These are phyloP conservation scores for Pseudomassariella vexata DNA, from an alignment of 2,329 filamentous ascomycete genomes.

Conservation along the genomic window DNA sequence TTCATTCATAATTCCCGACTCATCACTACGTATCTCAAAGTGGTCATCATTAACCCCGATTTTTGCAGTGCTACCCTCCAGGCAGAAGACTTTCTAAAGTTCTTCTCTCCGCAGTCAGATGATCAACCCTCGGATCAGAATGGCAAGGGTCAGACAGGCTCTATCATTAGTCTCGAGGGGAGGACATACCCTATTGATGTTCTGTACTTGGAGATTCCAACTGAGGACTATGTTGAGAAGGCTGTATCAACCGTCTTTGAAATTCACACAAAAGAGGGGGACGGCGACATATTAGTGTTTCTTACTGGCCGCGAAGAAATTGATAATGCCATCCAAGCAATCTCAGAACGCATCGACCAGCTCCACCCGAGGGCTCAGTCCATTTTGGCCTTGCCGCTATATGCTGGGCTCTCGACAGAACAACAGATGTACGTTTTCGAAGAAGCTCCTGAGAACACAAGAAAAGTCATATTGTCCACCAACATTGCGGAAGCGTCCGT, in stretches of 20 bases:
- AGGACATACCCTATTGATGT: constrained; percentile 85
- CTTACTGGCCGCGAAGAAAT: constrained; percentile 92
- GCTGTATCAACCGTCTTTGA: constrained; percentile 79
- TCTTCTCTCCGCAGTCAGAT: constrained; percentile 54
- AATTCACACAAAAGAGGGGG: constrained; percentile 74
- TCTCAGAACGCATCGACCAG: constrained; percentile 64
- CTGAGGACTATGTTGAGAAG: constrained; percentile 81
- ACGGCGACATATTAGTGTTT: constrained; percentile 87
- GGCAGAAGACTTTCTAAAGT: constrained; percentile 76
- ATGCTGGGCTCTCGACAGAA: constrained; percentile 82
- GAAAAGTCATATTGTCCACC: constrained; percentile 89
- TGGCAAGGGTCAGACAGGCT: constrained; percentile 26
- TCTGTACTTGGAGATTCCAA: constrained; percentile 70
- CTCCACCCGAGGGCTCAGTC: constrained; percentile 53
- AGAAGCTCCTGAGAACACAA: constrained; percentile 69
- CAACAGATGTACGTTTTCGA: constrained; percentile 96
- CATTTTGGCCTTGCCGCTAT: constrained; percentile 72
- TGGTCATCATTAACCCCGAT: too few relatives aligned
- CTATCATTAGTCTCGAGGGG: constrained; percentile 80
- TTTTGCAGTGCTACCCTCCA: constrained; percentile 90
- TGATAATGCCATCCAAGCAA: constrained; percentile 70
- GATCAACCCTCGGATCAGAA: constrained; percentile 23
- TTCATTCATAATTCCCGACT: too few relatives aligned
- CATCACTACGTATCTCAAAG: too few relatives aligned
- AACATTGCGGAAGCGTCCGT: constrained; percentile 97